Conservation (phyloP, 768 basidiomycete species). For the Holtermannia corniformis region DNA sequence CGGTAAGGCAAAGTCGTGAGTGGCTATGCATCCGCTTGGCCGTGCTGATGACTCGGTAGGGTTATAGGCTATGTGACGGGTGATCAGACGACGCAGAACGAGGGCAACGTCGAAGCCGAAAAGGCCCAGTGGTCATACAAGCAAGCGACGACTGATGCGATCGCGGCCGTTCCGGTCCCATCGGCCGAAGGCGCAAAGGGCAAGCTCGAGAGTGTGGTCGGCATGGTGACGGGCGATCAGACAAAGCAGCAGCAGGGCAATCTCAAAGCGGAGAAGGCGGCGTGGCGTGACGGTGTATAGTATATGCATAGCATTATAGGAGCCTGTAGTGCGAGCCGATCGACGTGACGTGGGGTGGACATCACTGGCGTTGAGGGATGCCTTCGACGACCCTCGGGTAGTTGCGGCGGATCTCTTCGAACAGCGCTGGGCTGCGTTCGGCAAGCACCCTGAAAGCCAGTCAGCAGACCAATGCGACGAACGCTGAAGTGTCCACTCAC, state of each 20-base stretch:
- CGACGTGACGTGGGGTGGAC: too few relatives aligned
- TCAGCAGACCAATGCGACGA: neutral
- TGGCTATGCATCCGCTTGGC: neutral
- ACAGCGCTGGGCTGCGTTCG: conserved; percentile 61
- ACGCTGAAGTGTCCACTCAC: conserved; percentile 8
- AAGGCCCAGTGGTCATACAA: conserved; percentile 36
- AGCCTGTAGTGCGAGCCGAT: too few relatives aligned
- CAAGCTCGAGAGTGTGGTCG: conserved; percentile 29
- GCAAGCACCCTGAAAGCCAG: conserved; percentile 48
- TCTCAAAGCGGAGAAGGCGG: conserved; percentile 34
- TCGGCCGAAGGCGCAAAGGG: conserved; percentile 29
- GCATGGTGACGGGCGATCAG: conserved; percentile 37
- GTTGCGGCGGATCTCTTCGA: conserved; percentile 52
- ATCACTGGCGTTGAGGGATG: conserved; percentile 41
- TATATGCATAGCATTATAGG: too few relatives aligned
- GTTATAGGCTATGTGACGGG: conserved; percentile 28
- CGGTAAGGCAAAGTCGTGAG: conserved; percentile 29
- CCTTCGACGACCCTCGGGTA: conserved; percentile 65
- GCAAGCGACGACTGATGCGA: conserved; percentile 22
- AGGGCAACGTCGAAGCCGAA: conserved; percentile 34
- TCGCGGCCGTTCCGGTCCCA: conserved; percentile 18
- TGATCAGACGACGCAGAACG: conserved; percentile 28
- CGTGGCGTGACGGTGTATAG: conserved; percentile 35
- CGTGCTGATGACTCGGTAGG: neutral
- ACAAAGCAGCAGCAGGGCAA: conserved; percentile 38